phyloP scores from a whole-genome alignment of 768 basidiomycete genomes.

The Trametes cingulata region DNA sequence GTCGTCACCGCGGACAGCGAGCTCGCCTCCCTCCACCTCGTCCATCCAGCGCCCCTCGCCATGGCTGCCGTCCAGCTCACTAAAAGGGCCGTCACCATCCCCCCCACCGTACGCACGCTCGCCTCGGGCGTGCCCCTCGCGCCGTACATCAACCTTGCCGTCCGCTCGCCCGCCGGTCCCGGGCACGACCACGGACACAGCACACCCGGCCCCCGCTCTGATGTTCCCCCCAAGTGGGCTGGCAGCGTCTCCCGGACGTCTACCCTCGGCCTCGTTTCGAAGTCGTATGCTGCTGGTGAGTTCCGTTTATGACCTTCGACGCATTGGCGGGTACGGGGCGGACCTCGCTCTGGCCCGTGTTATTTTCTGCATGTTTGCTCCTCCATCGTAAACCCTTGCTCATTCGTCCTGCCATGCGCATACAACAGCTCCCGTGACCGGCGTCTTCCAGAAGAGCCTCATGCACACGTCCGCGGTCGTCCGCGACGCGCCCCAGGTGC shows the following conservation, averaged over 20 bases:
- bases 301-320: neutral
- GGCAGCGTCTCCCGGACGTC: conserved; percentile 52
- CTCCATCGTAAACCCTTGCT: conserved; percentile 1
- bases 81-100: conserved; percentile 80
- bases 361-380: neutral
- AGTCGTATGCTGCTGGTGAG: conserved; percentile 65
- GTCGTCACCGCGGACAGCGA: conserved; percentile 27
- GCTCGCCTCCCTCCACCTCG: conserved; percentile 23
- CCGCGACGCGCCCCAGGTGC: conserved; percentile 78
- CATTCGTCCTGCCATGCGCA: neutral
- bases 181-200: conserved; percentile 57
- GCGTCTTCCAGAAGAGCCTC: conserved; percentile 63
- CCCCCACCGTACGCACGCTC: conserved; percentile 78
- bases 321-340: neutral
- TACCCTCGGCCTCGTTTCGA: conserved; percentile 59
- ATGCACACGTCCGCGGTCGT: conserved; percentile 74
- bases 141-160: conserved; percentile 72
- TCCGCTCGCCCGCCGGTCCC: conserved; percentile 59
- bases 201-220: conserved; percentile 54
- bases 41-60: conserved; percentile 26
- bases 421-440: conserved; percentile 51
- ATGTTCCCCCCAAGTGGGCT: conserved; percentile 63
- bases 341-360: neutral
- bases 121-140: conserved; percentile 80
- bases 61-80: conserved; percentile 74